Percentiles rank a stretch among this genome's conserved stretches.
phyloP scores from a whole-genome alignment of 495 filamentous ascomycete genomes.

The Lasiosphaeria hispida region DNA sequence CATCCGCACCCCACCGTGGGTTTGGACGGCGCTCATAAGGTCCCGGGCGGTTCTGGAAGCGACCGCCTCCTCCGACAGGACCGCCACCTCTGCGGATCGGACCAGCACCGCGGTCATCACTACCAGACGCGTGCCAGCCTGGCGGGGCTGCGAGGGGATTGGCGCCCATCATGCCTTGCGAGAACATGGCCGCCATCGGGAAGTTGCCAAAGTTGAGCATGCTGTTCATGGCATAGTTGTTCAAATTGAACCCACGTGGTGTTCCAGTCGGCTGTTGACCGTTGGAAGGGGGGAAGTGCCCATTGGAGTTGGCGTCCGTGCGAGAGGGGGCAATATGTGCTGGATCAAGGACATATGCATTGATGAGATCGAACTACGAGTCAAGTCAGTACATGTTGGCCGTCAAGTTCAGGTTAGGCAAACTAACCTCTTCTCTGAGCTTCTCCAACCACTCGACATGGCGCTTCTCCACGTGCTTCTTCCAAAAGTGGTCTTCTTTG shows the following conservation, averaged over 20 bases:
- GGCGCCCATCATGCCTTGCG: constrained; percentile 56
- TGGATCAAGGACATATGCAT: constrained; percentile 89
- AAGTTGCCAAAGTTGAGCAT: constrained; percentile 57
- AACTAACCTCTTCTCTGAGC: constrained; percentile 76
- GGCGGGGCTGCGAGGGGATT: constrained; percentile 37
- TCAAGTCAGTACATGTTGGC: constrained; percentile 16
- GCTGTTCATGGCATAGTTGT: constrained; percentile 54
- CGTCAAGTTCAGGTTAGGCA: constrained; percentile 2
- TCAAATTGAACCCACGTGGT: constrained; percentile 85
- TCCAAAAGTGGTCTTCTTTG: constrained; percentile 95
- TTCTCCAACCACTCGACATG: constrained; percentile 83
- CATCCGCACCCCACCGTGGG: constrained; percentile 33
- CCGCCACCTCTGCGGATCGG: constrained; percentile 47
- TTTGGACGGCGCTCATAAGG: constrained; percentile 53
- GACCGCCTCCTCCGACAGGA: constrained; percentile 28
- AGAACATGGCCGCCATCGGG: constrained; percentile 47
- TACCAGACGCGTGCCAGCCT: constrained; percentile 44
- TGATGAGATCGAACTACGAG: constrained; percentile 75
- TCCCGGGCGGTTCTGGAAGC: constrained; percentile 46
- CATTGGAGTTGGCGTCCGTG: constrained; percentile 95
- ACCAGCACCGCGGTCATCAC: constrained; percentile 48
- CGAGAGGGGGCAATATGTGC: constrained; percentile 87
- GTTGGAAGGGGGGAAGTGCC: constrained; percentile 80
- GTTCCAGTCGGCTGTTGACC: constrained; percentile 76
- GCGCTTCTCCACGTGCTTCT: constrained; percentile 95